Percentiles rank a stretch among this genome's conserved stretches.
phyloP scores from a whole-genome alignment of 331 rosid genomes.

The Dryas integrifolia region DNA sequence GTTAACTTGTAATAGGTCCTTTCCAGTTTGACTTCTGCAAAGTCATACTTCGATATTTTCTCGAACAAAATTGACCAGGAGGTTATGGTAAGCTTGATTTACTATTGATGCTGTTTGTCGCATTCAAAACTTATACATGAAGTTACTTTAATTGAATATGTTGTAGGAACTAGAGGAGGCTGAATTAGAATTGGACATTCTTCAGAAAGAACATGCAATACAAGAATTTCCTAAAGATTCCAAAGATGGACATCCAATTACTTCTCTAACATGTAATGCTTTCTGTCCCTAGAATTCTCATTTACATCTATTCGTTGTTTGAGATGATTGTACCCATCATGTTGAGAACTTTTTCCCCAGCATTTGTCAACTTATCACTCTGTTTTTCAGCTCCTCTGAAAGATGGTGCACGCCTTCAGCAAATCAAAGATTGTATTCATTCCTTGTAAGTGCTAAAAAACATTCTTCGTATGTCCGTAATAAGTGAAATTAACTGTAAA shows the following conservation, averaged over 20 bases:
- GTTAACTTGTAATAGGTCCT: slow-evolving; percentile 57
- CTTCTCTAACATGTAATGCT: slow-evolving; percentile 39
- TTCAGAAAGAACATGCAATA: slow-evolving; percentile 52
- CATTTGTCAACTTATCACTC: slow-evolving; percentile 16
- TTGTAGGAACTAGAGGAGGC: slow-evolving; percentile 88
- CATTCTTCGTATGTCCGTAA: neutral
- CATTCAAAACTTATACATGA: neutral
- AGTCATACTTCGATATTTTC: slow-evolving; percentile 73
- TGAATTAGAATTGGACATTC: slow-evolving; percentile 72
- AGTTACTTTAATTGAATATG: slow-evolving; percentile 27
- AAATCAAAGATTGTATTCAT: slow-evolving; percentile 63
- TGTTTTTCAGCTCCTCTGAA: slow-evolving; percentile 49
- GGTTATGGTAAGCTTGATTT: slow-evolving; percentile 54
- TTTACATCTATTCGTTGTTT: slow-evolving; percentile 11
- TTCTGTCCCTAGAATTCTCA: slow-evolving; percentile 17
- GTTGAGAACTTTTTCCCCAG: neutral
- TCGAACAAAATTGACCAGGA: slow-evolving; percentile 62
- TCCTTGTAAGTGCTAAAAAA: slow-evolving; percentile 59
- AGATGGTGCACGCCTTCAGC: slow-evolving; percentile 64
- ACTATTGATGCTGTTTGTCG: slow-evolving; percentile 20
- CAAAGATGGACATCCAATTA: slow-evolving; percentile 40
- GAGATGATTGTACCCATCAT: neutral
- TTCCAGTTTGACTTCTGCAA: slow-evolving; percentile 64
- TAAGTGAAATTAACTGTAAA: neutral
- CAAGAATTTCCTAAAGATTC: slow-evolving; percentile 40